Evolutionary conservation across 495 filamentous ascomycete genomes (phyloP), one percentile per base, ranked within the genome.

Genomic region (Penicillium mononematosum): DNA sequence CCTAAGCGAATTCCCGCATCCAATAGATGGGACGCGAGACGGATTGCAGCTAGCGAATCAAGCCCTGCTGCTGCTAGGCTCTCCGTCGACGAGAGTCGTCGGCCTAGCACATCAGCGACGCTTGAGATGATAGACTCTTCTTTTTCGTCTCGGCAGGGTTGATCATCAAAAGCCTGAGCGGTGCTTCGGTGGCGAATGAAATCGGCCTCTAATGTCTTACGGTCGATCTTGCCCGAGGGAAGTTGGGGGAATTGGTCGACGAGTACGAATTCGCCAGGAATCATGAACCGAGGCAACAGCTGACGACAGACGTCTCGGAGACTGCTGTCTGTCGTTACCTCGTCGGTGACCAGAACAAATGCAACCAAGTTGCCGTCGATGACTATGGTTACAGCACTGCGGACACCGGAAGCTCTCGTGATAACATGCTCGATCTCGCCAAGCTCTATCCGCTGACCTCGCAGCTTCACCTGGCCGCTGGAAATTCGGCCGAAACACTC

Each of bases 381-480:
- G 1, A 94, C 81, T 16, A 80, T 76, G 5, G 81, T 86, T 39
- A 86, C 78, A 6, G 81, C 83, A 46, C 73, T 77, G 38, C 71
- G 74, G 19, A 83, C 78, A 5, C 77, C 79, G 1, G 75, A 65
- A 1, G 81, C 73, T 58, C 80, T 78, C 50, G 83, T 68, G 5
- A 88, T 78, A 16, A 82, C 83, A 53, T 89, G 82, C 62, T 96
- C 91, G 12, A 94, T 79, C 65, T 95, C 91, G 2, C 89, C 90
- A 2, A 96, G 83, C 61, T 96, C 91, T 27, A 96, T 78, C 45
- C 91, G 75, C 66, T 93, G 91, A 2, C 91, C 91, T 22, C 88
- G 79, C 6, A 96, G 73, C 64, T 96, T 96, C 16, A 96, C 83
- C 66, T 96, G 91, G 3, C 89, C 88, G 19, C 80, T 80, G 8